A percentile compares a stretch with the other conserved stretches of the same genome.
Evolutionary conservation across 2,329 filamentous ascomycete species (phyloP).

Genomic region (Epichloe uncinata): DNA sequence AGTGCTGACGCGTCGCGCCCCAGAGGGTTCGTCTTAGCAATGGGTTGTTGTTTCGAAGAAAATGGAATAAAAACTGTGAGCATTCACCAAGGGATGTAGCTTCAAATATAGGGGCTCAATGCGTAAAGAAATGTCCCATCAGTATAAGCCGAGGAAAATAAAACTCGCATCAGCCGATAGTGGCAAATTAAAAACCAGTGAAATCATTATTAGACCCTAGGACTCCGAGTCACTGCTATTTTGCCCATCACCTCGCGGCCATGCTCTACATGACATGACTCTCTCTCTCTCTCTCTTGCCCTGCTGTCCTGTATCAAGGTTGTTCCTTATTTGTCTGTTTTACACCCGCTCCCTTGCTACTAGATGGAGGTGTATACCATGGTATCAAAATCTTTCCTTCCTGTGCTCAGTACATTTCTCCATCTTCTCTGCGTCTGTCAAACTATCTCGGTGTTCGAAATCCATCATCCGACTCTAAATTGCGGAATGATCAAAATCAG

Average conservation of each 20-base stretch:
- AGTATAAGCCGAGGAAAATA: too few relatives aligned
- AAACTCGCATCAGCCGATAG: not conserved
- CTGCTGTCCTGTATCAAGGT: not conserved
- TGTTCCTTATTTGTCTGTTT: not conserved
- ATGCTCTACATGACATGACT: not conserved
- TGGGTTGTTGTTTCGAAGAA: too few relatives aligned
- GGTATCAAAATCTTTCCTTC: constrained; percentile 1
- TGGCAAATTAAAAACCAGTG: not conserved
- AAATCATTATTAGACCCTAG: not conserved
- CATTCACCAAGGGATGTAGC: too few relatives aligned
- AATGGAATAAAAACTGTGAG: too few relatives aligned
- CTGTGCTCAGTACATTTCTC: not conserved
- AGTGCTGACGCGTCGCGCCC: too few relatives aligned
- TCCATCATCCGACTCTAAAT: not conserved
- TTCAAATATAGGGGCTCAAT: too few relatives aligned
- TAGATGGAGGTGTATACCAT: not conserved
- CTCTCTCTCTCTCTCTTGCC: not conserved
- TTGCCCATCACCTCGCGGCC: not conserved
- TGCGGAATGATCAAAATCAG: not conserved
- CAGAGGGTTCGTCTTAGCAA: too few relatives aligned
- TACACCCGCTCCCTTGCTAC: not conserved
- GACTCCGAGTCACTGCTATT: constrained; percentile 2
- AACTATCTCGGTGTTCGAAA: not conserved
- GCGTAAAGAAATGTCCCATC: too few relatives aligned
- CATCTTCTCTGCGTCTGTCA: not conserved